phyloP scores from a whole-genome alignment of 2,329 filamentous ascomycete genomes.

The Dactylella cylindrospora region DNA sequence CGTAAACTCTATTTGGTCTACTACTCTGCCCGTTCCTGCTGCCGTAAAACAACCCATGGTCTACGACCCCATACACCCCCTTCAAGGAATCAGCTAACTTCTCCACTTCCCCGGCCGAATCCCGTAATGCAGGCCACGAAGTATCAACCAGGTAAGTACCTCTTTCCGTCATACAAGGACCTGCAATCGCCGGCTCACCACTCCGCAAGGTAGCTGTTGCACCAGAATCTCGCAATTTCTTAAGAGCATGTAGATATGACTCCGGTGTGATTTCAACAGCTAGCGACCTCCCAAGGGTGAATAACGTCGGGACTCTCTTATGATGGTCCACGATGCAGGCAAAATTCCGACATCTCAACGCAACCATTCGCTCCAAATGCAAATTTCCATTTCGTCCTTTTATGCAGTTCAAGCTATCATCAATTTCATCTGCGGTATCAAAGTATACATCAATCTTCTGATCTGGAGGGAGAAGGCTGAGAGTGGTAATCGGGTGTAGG shows the following conservation, averaged over 20 bases:
- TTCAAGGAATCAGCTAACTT: conserved; percentile 73
- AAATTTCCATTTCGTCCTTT: conserved; percentile 62
- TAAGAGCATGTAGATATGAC: conserved; percentile 32
- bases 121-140: conserved; percentile 16
- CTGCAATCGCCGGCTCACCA: conserved; percentile 18
- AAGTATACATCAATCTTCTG: conserved; percentile 81
- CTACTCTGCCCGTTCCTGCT: conserved; percentile 57
- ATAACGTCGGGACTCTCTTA: conserved; percentile 29
- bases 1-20: conserved; percentile 90
- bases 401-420: conserved; percentile 91
- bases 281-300: conserved; percentile 22
- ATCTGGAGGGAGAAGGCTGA: conserved; percentile 51
- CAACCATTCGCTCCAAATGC: conserved; percentile 29
- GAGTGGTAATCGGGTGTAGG: conserved; percentile 21
- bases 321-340: conserved; percentile 28
- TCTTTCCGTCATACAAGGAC: conserved; percentile 17
- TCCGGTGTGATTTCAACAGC: conserved; percentile 35
- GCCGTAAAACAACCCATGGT: conserved; percentile 78
- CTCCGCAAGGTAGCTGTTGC: conserved; percentile 11
- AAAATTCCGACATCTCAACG: conserved; percentile 17
- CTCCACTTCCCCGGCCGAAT: conserved; percentile 64
- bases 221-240: conserved; percentile 8
- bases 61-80: conserved; percentile 79
- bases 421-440: conserved; percentile 95
- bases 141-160: conserved; percentile 30